Conservation (phyloP, 2,329 filamentous ascomycete species). For the Colletotrichum eremochloae region DNA sequence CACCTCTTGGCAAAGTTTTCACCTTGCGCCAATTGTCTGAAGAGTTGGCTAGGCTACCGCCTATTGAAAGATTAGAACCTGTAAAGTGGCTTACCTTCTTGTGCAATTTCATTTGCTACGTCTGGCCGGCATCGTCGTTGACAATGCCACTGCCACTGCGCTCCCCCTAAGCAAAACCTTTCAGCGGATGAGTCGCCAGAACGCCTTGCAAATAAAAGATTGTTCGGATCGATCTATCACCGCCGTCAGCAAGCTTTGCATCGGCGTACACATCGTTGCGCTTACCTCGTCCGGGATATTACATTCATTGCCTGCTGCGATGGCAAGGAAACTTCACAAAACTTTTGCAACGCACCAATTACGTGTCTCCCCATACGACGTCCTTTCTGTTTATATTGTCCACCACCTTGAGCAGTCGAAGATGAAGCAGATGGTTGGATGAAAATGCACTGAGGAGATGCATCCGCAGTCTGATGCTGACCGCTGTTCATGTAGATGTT, state of each 20-base stretch:
- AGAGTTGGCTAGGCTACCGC: constrained; percentile 2
- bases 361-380: not conserved
- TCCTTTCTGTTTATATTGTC: not conserved
- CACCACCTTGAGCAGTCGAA: not conserved
- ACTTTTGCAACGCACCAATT: not conserved
- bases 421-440: not conserved
- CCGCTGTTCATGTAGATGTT: constrained; percentile 24
- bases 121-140: not conserved
- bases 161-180: not conserved
- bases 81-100: constrained; percentile 1
- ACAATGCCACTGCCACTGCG: not conserved
- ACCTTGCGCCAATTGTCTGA: constrained; percentile 3
- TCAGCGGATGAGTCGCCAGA: not conserved
- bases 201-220: constrained; percentile 1
- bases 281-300: not conserved
- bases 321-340: not conserved
- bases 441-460: not conserved
- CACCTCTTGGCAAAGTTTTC: constrained; percentile 29
- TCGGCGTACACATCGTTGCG: not conserved
- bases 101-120: not conserved
- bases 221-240: constrained; percentile 6
- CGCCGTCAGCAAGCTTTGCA: constrained; percentile 4
- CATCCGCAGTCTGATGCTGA: constrained; percentile 33
- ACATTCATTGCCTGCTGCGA: not conserved
- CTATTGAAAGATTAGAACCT: constrained; percentile 1